Evolutionary conservation across 257 asterid genomes (phyloP), one percentile per base, ranked within the genome.

Genomic region (Fraxinus cuspidata): DNA sequence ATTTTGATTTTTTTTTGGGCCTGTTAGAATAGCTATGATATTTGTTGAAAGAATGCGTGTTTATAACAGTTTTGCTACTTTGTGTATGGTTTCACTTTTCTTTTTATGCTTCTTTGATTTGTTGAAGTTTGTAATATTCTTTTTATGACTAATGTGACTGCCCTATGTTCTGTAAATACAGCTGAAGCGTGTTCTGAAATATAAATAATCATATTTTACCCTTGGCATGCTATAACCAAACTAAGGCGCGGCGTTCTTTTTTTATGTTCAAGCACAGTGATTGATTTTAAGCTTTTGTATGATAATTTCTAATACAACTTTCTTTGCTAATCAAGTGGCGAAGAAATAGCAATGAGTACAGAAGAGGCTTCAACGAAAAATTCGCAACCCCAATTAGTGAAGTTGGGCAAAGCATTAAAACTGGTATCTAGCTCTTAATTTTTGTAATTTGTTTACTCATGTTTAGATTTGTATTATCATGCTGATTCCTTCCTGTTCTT

Each of bases 301-400:
- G 49, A 42, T 42, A 42, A 12, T 42, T 42, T 42, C 49, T 10
- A 11, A 2, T 10, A 42, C 49, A 42, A 12, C 49, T 42, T 42
- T 3, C 56, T 15, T 13, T 47, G 56, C 56, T 47, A 89, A 89
- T 70, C 90, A 94, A 97, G 6, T n/a, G 65, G 42, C 35, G 72
- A 42, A 68, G 71, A 77, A 78, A 74, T 79, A 86, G 80, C 79
- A 44, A 85, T 82, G 78, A 70, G 25, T 68, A 38, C 79, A 1
- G 79, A 69, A 72, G 88, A 87, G 74, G 85, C 81, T 73, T 74
- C 86, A 5, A 91, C 86, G 74, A 87, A 88, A 80, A 74, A 83
- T 49, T 16, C 84, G 23, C 78, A 70, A 71, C 93, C 91, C 77
- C 90, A 82, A 70, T 25, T 93, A 79, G 85, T 93, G 84, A 85